These are phyloP conservation scores for Hypholoma sublateritium DNA, from an alignment of 768 basidiomycete species.

Conservation along the genomic window DNA sequence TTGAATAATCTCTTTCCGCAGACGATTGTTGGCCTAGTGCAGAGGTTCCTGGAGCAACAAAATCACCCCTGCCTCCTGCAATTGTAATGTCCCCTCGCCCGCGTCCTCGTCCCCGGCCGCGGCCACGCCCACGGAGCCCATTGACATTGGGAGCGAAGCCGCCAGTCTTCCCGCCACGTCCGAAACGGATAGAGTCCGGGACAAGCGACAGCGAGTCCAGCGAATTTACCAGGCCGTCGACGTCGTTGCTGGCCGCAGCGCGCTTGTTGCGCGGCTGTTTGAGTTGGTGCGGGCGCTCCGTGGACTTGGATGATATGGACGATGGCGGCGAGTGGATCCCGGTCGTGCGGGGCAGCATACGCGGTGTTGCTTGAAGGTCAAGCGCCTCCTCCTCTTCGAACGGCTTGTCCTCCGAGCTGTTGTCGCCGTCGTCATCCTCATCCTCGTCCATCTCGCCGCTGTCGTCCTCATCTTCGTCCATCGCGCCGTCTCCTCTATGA, in stretches of 20 bases:
- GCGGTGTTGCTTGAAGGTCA: constrained; percentile 28
- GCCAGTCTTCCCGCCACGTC: constrained; percentile 61
- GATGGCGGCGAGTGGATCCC: constrained; percentile 19
- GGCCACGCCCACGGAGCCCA: constrained; percentile 16
- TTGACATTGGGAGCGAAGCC: constrained; percentile 39
- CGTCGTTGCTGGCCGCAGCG: constrained; percentile 19
- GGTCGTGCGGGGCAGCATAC: constrained; percentile 19
- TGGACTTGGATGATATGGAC: constrained; percentile 12
- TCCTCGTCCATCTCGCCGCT: constrained; percentile 27
- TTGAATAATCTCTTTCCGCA: not conserved
- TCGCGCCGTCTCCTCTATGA: constrained; percentile 27
- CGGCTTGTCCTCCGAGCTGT: constrained; percentile 11
- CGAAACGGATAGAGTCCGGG: constrained; percentile 70
- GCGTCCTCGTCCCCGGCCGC: constrained; percentile 12
- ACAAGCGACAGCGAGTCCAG: constrained; percentile 55
- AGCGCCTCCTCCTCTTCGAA: constrained; percentile 19
- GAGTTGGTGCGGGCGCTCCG: constrained; percentile 6
- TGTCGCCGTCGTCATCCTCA: constrained; percentile 16
- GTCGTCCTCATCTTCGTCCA: constrained; percentile 25
- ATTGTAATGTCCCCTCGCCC: constrained; percentile 21
- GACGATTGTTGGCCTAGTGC: not conserved
- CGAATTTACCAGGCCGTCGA: constrained; percentile 51
- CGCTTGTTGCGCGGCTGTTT: constrained; percentile 3
- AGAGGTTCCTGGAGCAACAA: not conserved
- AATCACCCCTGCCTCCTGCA: not conserved